Evolutionary conservation across 805 yeast species (phyloP).

Genomic region (Zygosaccharomyces gambellarensis): DNA sequence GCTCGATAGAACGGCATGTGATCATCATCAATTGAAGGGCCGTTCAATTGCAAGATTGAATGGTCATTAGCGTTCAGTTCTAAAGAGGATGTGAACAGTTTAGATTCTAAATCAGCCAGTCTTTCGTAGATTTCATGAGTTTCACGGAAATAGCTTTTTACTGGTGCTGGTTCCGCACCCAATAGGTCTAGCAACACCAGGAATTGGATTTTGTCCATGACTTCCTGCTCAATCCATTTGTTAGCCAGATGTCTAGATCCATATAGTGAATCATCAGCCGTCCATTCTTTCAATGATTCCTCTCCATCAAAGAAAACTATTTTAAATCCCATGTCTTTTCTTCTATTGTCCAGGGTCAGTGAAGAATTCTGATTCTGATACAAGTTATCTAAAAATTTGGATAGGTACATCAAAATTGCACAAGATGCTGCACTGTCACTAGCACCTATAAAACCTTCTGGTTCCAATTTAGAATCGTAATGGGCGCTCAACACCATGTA

Average conservation of each 20-base stretch:
- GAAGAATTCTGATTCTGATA: constrained; percentile 5
- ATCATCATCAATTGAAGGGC: constrained; percentile 40
- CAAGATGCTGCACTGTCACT: constrained; percentile 58
- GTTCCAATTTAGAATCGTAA: constrained; percentile 47
- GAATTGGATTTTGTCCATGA: constrained; percentile 37
- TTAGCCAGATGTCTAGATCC: constrained; percentile 50
- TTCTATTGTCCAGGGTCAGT: constrained; percentile 7
- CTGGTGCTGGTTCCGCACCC: constrained; percentile 36
- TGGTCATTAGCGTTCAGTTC: constrained; percentile 15
- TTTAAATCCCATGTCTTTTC: constrained; percentile 37
- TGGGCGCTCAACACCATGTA: constrained; percentile 47
- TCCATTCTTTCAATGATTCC: constrained; percentile 54
- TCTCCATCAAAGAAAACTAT: constrained; percentile 58
- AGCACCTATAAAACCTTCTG: constrained; percentile 57
- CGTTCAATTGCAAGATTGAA: constrained; percentile 9
- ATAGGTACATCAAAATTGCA: constrained; percentile 45
- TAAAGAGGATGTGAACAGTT: background rate
- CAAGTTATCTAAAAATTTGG: constrained; percentile 31
- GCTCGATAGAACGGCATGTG: constrained; percentile 47
- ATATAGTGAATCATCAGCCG: constrained; percentile 47
- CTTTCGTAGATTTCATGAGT: constrained; percentile 38
- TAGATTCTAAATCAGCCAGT: constrained; percentile 36
- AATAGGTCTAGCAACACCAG: constrained; percentile 48
- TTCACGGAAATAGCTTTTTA: constrained; percentile 41
- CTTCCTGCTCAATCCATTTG: constrained; percentile 31